These are phyloP conservation scores for Haematococcus sp. DNA, from an alignment of 139 green algal genomes.

Conservation along the genomic window DNA sequence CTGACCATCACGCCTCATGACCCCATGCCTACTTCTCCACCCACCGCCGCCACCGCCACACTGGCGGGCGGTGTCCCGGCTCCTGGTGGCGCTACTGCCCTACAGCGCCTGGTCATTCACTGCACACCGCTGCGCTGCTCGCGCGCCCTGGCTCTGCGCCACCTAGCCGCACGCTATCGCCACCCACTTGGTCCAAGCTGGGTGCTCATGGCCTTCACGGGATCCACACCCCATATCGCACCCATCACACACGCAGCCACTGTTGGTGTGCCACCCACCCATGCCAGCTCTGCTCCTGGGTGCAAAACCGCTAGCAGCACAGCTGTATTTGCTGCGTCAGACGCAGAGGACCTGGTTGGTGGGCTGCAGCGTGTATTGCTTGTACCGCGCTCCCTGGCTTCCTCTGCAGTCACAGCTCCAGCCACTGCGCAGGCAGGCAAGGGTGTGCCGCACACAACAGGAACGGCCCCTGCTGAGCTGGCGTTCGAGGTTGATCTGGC, in stretches of 20 bases:
- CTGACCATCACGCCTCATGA: constrained; percentile 23
- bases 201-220: constrained; percentile 39
- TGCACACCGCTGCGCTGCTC: constrained; percentile 75
- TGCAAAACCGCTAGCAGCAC: no score
- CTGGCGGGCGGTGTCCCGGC: neutral
- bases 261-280: neutral
- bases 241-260: neutral
- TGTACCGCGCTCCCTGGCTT: no score
- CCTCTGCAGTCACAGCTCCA: no score
- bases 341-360: constrained; percentile 52
- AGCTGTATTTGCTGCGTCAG: neutral
- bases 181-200: constrained; percentile 34
- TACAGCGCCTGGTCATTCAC: constrained; percentile 58
- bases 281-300: neutral
- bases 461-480: neutral
- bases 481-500: constrained; percentile 10
- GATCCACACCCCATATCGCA: neutral
- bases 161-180: constrained; percentile 52
- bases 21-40: neutral
- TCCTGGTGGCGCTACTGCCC: no score
- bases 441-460: no score
- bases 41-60: neutral
- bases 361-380: constrained; percentile 53
- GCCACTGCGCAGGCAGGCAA: no score
- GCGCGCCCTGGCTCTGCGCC: constrained; percentile 75